Conservation (phyloP, 1,284 basidiomycete species). For the Ustilago loliicola region DNA sequence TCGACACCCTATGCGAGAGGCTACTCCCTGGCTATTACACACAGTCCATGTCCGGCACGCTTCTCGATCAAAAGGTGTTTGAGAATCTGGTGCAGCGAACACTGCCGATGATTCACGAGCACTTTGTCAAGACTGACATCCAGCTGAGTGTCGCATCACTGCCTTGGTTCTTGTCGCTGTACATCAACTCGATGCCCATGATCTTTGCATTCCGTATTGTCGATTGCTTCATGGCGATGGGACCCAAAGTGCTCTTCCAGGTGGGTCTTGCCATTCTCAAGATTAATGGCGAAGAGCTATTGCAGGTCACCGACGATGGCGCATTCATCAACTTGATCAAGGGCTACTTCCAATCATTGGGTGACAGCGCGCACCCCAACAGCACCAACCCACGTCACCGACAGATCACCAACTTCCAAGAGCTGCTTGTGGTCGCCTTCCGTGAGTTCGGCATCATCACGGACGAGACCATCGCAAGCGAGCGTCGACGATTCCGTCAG, state of each 20-base stretch:
- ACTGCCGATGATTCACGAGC: slow-evolving; percentile 84
- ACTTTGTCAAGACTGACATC: slow-evolving; percentile 91
- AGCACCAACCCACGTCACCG: slow-evolving; percentile 89
- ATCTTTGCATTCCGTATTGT: slow-evolving; percentile 98
- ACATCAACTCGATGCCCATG: slow-evolving; percentile 99
- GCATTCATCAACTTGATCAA: slow-evolving; percentile 81
- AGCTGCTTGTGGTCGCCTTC: slow-evolving; percentile 75
- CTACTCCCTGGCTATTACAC: slow-evolving; percentile 97
- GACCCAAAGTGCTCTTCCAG: slow-evolving; percentile 97
- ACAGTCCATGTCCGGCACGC: slow-evolving; percentile 97
- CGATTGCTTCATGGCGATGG: slow-evolving; percentile 99
- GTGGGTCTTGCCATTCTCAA: slow-evolving; percentile 94
- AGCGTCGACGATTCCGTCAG: slow-evolving; percentile 86
- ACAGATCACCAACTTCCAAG: slow-evolving; percentile 97
- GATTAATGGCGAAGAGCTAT: slow-evolving; percentile 93
- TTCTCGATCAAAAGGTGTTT: slow-evolving; percentile 97
- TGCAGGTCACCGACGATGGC: slow-evolving; percentile 97
- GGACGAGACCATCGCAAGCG: slow-evolving; percentile 90
- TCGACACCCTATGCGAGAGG: slow-evolving; percentile 94
- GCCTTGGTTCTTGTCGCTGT: slow-evolving; percentile 92
- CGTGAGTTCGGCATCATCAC: slow-evolving; percentile 96
- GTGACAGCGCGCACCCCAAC: slow-evolving; percentile 92
- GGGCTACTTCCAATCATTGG: slow-evolving; percentile 92
- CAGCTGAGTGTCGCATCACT: slow-evolving; percentile 96
- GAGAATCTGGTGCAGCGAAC: slow-evolving; percentile 92